These are phyloP conservation scores for Trichoderma sp. DNA, from an alignment of 2,329 filamentous ascomycete genomes.

Conservation along the genomic window DNA sequence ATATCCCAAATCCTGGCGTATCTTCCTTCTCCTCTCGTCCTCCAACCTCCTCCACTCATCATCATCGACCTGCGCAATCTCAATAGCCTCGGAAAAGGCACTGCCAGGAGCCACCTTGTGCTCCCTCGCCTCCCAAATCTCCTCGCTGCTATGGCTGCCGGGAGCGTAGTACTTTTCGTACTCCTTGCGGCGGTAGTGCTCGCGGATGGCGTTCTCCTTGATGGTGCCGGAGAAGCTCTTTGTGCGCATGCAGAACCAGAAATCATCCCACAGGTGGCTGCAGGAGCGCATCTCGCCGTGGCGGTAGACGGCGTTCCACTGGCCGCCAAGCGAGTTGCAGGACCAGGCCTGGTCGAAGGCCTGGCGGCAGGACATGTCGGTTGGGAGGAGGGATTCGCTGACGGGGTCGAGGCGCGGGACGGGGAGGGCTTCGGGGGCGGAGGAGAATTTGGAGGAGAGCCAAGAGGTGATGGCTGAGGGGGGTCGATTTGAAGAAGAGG, in stretches of 20 bases:
- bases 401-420: slow-evolving; percentile 47
- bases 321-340: slow-evolving; percentile 87
- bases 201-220: slow-evolving; percentile 63
- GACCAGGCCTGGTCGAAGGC: slow-evolving; percentile 94
- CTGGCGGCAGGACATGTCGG: slow-evolving; percentile 82
- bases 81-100: slow-evolving; percentile 48
- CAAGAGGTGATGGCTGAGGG: slow-evolving; percentile 34
- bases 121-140: slow-evolving; percentile 80
- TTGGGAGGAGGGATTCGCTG: slow-evolving; percentile 72
- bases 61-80: slow-evolving; percentile 43
- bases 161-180: slow-evolving; percentile 66
- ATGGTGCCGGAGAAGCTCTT: slow-evolving; percentile 62
- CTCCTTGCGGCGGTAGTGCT: slow-evolving; percentile 68
- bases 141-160: slow-evolving; percentile 74
- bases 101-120: slow-evolving; percentile 56
- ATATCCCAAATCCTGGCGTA: slow-evolving; percentile 39
- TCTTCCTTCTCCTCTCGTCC: slow-evolving; percentile 38
- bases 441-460: slow-evolving; percentile 36
- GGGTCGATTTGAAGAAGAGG: slow-evolving; percentile 32
- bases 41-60: slow-evolving; percentile 46
- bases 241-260: slow-evolving; percentile 96
- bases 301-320: slow-evolving; percentile 90
- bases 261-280: slow-evolving; percentile 85
- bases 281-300: slow-evolving; percentile 77
- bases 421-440: slow-evolving; percentile 25